Base-by-base conservation (phyloP, 1,139 yeast species). In the Candida gigantensis region DNA sequence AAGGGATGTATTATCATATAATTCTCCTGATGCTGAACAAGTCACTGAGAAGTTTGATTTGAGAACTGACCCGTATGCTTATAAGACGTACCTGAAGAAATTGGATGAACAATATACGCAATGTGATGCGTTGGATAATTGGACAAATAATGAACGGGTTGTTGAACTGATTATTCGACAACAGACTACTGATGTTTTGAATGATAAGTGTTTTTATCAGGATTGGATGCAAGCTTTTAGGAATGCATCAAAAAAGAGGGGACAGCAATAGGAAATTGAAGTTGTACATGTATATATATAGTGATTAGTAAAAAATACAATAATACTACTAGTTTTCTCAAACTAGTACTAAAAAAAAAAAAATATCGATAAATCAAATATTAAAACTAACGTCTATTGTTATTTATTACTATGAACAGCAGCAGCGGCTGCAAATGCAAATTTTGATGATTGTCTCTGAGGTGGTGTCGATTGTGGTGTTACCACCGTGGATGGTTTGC, bases 401-500 rank as follows among this genome's bases (percentile, higher is more conserved):
- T 6, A 6, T 18, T 18, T 18, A 18, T 18, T 18, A n/a, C n/a
- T 18, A 24, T 60, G 65, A 35, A 64, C 74, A 8, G 75, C 75
- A 6, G 76, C 74, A 3, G 76, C 76, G 1, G 76, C 76, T 5
- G 75, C 75, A 40, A 61, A 64, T 40, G 75, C 75, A 60, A 69
- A 69, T 30, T 58, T 62, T 32, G 56, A 61, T 9, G 51, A 40
- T 15, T 42, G 39, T 29, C 39, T 45, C 38, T 37, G 46, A 32
- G 43, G 41, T 34, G 34, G 43, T 24, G 32, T 39, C 7, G 36
- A 10, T 36, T 38, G 27, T 34, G 32, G 15, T 17, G 30, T 23
- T 4, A 15, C 28, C 10, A 13, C 21, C 5, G 25, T 6, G 21
- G 26, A 3, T 24, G 10, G 24, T 6, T 30, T 30, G 14, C 24